Evolutionary conservation across 257 asterid genomes (phyloP).

Genomic region (Rhazya stricta): DNA sequence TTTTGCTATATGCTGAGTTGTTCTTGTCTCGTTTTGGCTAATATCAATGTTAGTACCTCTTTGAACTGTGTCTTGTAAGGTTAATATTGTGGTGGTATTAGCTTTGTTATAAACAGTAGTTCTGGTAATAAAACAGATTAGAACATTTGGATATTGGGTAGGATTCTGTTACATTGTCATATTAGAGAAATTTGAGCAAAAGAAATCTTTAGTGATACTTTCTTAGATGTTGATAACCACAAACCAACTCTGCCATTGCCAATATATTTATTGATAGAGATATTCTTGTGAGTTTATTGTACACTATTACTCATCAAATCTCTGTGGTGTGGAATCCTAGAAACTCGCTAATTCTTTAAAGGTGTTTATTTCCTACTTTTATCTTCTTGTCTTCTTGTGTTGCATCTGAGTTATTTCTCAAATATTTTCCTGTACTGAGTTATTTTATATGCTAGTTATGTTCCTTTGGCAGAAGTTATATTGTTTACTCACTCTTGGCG

Average conservation of each 20-base stretch:
- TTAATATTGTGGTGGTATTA: not conserved
- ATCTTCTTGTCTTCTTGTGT: not conserved
- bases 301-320: no score
- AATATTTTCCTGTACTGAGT: not conserved
- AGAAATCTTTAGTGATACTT: not conserved
- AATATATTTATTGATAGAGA: not conserved
- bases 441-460: not conserved
- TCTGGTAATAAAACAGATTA: not conserved
- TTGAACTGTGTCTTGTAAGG: not conserved
- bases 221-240: not conserved
- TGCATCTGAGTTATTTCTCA: not conserved
- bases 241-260: not conserved
- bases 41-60: not conserved
- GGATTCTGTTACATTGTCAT: not conserved
- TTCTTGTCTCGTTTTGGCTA: not conserved
- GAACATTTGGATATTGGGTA: not conserved
- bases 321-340: constrained; percentile 1
- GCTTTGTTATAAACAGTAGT: not conserved
- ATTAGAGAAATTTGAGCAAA: not conserved
- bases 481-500: not conserved
- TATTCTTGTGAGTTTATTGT: not conserved
- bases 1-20: not conserved
- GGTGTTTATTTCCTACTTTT: not conserved
- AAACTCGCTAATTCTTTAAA: no score
- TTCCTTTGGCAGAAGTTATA: not conserved